Conservation (phyloP, 768 basidiomycete species). For the Dictyophora rubrovolvata region DNA sequence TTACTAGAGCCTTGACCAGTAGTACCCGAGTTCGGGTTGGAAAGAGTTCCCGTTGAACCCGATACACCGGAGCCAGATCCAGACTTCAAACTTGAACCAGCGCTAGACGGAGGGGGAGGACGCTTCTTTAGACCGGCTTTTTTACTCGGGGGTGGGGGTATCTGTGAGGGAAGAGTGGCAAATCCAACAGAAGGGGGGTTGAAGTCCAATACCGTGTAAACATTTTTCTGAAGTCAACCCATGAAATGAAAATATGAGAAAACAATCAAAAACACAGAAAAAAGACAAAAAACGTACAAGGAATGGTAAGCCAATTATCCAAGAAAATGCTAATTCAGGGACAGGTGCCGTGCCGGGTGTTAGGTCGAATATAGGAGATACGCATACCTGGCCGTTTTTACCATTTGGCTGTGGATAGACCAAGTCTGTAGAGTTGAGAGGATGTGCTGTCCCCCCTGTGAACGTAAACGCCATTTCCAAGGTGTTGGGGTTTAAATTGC, state of each 20-base stretch:
- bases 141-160: background rate
- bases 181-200: conserved; percentile 34
- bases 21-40: too few species aligned
- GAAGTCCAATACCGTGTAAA: conserved; percentile 43
- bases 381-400: conserved; percentile 31
- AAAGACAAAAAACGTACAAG: conserved; percentile 57
- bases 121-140: background rate
- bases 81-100: too few species aligned
- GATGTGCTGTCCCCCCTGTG: conserved; percentile 65
- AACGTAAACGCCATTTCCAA: conserved; percentile 57
- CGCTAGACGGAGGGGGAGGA: background rate
- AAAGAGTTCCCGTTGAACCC: too few species aligned
- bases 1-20: too few species aligned
- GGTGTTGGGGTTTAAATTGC: conserved; percentile 41
- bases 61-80: too few species aligned
- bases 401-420: conserved; percentile 50
- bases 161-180: conserved; percentile 16
- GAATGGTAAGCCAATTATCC: conserved; percentile 67
- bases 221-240: conserved; percentile 41
- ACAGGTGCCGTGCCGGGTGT: conserved; percentile 36
- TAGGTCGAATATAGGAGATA: conserved; percentile 69
- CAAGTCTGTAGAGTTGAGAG: conserved; percentile 68
- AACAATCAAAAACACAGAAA: conserved; percentile 47
- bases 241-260: background rate
- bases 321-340: conserved; percentile 19